Evolutionary conservation across 768 basidiomycete genomes (phyloP).

Genomic region (Suillus subaureus): DNA sequence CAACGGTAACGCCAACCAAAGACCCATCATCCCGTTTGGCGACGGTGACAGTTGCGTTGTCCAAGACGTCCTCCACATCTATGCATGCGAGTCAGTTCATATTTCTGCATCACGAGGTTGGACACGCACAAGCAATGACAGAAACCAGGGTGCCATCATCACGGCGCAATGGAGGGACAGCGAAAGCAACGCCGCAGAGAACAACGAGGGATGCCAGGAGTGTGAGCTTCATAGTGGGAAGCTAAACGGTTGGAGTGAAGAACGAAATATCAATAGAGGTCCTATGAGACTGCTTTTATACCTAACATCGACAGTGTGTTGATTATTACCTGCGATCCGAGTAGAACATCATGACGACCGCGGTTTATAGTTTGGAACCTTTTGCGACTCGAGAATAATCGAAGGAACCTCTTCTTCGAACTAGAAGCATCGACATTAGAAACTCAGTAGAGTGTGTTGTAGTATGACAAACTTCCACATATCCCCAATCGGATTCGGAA

Average conservation of each 20-base stretch:
- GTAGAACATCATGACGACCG: background rate
- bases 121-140: background rate
- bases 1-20: too few relatives aligned
- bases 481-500: too few relatives aligned
- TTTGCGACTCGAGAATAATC: background rate
- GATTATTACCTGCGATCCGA: background rate
- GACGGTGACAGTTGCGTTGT: too few relatives aligned
- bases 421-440: background rate
- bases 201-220: background rate
- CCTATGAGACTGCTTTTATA: background rate
- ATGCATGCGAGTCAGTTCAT: background rate
- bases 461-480: too few relatives aligned
- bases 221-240: background rate
- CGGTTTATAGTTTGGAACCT: background rate
- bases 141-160: background rate
- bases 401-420: background rate
- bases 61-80: background rate
- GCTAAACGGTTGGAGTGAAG: background rate
- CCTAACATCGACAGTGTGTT: background rate
- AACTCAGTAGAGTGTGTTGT: too few relatives aligned
- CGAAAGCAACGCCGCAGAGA: background rate
- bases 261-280: background rate
- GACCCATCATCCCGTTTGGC: background rate
- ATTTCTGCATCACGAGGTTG: background rate
- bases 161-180: background rate